These are phyloP conservation scores for Gomphus bonarii DNA, from an alignment of 1,284 basidiomycete species.

Conservation along the genomic window DNA sequence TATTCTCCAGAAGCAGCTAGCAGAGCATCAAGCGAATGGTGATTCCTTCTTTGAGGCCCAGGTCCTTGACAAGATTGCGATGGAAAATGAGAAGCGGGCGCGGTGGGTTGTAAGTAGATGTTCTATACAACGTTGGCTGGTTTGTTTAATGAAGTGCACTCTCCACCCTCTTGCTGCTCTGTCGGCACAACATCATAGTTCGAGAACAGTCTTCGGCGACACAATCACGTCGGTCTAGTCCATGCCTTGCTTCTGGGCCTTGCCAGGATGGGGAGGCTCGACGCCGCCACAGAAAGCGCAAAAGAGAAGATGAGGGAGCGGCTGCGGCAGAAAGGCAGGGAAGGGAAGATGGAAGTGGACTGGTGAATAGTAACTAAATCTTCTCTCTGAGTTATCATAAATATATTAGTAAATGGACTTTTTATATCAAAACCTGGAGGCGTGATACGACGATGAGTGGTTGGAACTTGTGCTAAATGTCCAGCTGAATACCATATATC, in stretches of 20 bases:
- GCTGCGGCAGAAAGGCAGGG: constrained; percentile 15
- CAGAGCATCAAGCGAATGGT: constrained; percentile 31
- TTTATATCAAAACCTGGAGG: too few species aligned
- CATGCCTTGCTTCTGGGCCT: constrained; percentile 60
- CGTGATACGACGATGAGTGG: too few species aligned
- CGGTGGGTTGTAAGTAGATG: constrained; percentile 66
- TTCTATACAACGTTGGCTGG: constrained; percentile 10
- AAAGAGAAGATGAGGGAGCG: constrained; percentile 25
- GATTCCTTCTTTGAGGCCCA: constrained; percentile 29
- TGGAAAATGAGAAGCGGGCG: constrained; percentile 68
- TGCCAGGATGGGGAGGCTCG: constrained; percentile 44
- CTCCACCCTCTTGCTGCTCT: neutral
- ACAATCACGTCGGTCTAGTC: constrained; percentile 75
- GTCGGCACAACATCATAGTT: constrained; percentile 36
- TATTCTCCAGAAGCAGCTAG: constrained; percentile 47
- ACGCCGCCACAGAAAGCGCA: constrained; percentile 28
- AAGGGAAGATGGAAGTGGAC: constrained; percentile 11
- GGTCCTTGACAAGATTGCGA: constrained; percentile 51
- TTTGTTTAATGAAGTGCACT: constrained; percentile 11
- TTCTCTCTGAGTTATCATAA: neutral
- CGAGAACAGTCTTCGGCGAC: constrained; percentile 70
- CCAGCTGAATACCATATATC: too few species aligned
- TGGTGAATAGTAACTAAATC: neutral
- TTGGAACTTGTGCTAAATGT: too few species aligned
- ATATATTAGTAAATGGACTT: neutral